Conservation (phyloP, 108 stramenopile genomes). For the Fistulifera solaris region DNA sequence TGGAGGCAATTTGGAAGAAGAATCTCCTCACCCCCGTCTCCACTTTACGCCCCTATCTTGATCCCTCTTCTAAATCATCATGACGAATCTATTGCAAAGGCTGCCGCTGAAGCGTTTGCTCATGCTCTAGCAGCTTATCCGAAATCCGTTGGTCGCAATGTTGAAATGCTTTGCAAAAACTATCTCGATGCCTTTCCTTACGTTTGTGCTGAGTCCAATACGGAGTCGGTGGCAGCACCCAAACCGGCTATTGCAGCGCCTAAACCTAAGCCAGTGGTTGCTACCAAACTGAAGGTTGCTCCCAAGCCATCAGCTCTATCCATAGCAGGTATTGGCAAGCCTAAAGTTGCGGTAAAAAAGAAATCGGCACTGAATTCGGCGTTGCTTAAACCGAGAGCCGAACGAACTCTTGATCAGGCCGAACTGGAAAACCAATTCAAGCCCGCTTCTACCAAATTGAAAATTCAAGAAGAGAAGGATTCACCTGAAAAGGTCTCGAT, state of each 20-base stretch:
- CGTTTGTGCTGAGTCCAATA: not conserved
- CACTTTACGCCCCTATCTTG: slow-evolving; percentile 70
- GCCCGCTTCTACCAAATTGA: slow-evolving; percentile 11
- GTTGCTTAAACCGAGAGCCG: slow-evolving; percentile 60
- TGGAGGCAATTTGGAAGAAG: slow-evolving; percentile 23
- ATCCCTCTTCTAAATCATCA: slow-evolving; percentile 59
- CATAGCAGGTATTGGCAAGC: slow-evolving; percentile 56
- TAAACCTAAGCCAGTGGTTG: slow-evolving; percentile 16
- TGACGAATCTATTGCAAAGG: slow-evolving; percentile 45
- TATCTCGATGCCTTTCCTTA: slow-evolving; percentile 64
- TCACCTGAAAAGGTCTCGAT: slow-evolving; percentile 50
- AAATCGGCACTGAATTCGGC: slow-evolving; percentile 39
- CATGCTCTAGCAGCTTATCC: slow-evolving; percentile 57
- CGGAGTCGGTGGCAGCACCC: slow-evolving; percentile 13
- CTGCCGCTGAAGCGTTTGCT: slow-evolving; percentile 63
- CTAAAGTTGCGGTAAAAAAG: slow-evolving; percentile 54
- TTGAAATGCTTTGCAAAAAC: slow-evolving; percentile 53
- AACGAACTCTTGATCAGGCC: slow-evolving; percentile 57
- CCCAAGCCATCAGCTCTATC: slow-evolving; percentile 28
- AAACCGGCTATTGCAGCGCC: slow-evolving; percentile 14
- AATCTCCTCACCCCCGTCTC: slow-evolving; percentile 31
- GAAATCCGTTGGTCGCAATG: slow-evolving; percentile 43
- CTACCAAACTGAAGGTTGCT: slow-evolving; percentile 21
- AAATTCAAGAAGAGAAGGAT: slow-evolving; percentile 48
- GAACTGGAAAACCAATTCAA: slow-evolving; percentile 60